Evolutionary conservation across 257 asterid genomes (phyloP), one percentile per base, ranked within the genome.

Genomic region (Thymus mandschuricus): DNA sequence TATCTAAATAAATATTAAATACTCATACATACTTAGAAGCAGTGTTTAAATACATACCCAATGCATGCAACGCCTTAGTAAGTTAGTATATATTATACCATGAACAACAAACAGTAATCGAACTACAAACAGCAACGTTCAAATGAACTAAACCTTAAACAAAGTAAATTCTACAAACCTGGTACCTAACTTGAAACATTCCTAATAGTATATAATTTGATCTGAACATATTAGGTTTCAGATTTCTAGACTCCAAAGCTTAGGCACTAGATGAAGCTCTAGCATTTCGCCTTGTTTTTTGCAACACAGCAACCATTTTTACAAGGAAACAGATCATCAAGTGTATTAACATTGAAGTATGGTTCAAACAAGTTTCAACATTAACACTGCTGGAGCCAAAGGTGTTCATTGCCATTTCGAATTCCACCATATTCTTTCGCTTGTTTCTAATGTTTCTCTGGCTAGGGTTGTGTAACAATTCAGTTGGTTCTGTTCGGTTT

Each of bases 21-120:
- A 21, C 21, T 21, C 21, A 21, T 21, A 21, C 21, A 21, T 21
- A 21, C 21, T 21, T 21, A 21, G 21, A 21, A 48, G 45, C 33
- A 35, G 28, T 11, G 10, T 27, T 63, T 27, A 21, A 63, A 63
- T 5, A 1, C 35, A 10, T 54, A 66, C 3, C 28, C 46, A 44
- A 56, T 76, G 52, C 78, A 40, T 57, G 46, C 34, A 63, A 45
- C 38, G 12, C 29, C 60, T 35, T 65, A 55, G 45, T 35, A 35
- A 3, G 5, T 6, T 65, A 55, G 45, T 35, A 35, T 35, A 35
- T 6, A n/a, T 44, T 45, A 64, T 43, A 38, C 63, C 6, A 8
- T 38, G 55, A 54, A 43, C 45, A 43, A 21, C 66, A 55, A 21
- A 43, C 15, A 54, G 49, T 33, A n/a, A 55, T 30, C 30, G 30